phyloP scores from a whole-genome alignment of 1,284 basidiomycete genomes.

The Boletellus sp. region DNA sequence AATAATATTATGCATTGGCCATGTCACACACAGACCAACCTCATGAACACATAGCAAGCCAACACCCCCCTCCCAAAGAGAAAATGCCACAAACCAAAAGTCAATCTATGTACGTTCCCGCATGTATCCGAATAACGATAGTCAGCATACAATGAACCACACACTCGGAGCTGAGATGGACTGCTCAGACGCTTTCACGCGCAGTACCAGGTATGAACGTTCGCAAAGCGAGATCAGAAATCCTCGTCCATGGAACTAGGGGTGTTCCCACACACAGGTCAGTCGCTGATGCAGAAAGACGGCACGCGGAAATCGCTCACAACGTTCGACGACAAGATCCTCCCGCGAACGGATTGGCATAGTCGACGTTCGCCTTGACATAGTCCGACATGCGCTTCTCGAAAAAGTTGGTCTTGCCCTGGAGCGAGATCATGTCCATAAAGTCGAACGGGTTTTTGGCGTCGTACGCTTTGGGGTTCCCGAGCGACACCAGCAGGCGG shows the following conservation, averaged over 20 bases:
- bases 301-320: not conserved
- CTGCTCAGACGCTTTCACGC: no score
- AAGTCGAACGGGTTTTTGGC: slow-evolving; percentile 78
- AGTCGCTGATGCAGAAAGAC: not conserved
- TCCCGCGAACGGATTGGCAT: not conserved
- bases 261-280: not conserved
- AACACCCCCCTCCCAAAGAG: no score
- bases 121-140: no score
- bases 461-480: slow-evolving; percentile 78
- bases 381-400: slow-evolving; percentile 87
- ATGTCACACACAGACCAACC: no score
- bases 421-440: slow-evolving; percentile 91
- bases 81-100: no score
- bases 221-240: not conserved
- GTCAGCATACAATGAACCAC: no score
- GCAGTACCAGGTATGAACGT: no score
- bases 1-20: no score
- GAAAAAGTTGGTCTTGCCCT: slow-evolving; percentile 78
- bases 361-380: slow-evolving; percentile 6
- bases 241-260: not conserved
- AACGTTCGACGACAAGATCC: not conserved
- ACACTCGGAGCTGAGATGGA: no score
- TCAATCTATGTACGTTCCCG: no score
- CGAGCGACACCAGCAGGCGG: slow-evolving; percentile 80
- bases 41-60: no score